These are phyloP conservation scores for Rhynchospora pubera DNA, from an alignment of 176 grass and related monocot species.

Conservation along the genomic window DNA sequence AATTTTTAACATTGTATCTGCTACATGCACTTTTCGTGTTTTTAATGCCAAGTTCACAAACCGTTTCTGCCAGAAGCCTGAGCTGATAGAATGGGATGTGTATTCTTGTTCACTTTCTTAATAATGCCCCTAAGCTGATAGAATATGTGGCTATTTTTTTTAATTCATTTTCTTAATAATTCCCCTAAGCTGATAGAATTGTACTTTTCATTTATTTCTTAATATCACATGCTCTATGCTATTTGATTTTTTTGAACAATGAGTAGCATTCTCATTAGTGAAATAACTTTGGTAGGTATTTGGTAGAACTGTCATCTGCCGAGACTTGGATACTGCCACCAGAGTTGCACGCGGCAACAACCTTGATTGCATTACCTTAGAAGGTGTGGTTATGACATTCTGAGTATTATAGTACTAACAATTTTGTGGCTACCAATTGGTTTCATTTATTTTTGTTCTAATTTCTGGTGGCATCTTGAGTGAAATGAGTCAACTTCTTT, in stretches of 20 bases:
- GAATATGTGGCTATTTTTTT: background rate
- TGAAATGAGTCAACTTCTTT: background rate
- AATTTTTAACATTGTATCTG: background rate
- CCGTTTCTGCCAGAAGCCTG: constrained; percentile 13
- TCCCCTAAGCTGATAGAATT: constrained; percentile 16
- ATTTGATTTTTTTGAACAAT: background rate
- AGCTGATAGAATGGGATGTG: constrained; percentile 16
- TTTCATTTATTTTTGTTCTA: background rate
- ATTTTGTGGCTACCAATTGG: constrained; percentile 7
- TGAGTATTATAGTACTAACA: constrained; percentile 18
- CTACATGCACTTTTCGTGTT: background rate
- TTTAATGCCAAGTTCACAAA: background rate
- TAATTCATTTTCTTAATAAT: background rate
- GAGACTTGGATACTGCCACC: constrained; percentile 84
- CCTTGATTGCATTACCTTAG: constrained; percentile 96
- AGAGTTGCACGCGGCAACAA: constrained; percentile 69
- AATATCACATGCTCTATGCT: background rate
- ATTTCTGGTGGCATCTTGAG: background rate
- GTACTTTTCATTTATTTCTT: background rate
- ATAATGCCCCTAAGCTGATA: constrained; percentile 9
- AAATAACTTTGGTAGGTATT: constrained; percentile 63
- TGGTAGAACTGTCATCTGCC: constrained; percentile 98
- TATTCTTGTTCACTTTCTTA: background rate
- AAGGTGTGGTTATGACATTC: constrained; percentile 40
- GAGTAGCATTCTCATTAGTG: constrained; percentile 7